Evolutionary conservation across 1,284 basidiomycete species (phyloP).

Genomic region (Fomitopsis pinicola): DNA sequence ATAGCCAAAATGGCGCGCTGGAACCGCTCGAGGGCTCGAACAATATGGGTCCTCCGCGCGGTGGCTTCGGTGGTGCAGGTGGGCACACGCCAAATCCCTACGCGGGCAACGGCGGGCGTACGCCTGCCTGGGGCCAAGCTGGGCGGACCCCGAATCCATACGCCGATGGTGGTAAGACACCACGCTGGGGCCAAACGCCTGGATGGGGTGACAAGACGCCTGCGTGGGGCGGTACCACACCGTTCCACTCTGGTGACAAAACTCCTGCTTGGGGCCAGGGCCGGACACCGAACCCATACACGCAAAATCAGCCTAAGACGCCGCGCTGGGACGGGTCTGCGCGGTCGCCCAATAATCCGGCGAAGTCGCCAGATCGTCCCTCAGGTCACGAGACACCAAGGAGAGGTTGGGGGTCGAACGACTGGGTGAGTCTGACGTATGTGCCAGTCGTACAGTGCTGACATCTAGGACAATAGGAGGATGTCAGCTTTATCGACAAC

Average conservation of each 20-base stretch:
- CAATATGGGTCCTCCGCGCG: constrained; percentile 31
- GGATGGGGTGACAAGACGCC: constrained; percentile 45
- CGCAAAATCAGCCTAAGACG: constrained; percentile 2
- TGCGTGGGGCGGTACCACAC: constrained; percentile 41
- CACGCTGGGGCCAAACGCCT: constrained; percentile 67
- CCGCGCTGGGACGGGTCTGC: constrained; percentile 4
- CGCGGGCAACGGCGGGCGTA: constrained; percentile 34
- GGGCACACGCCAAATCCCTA: constrained; percentile 40
- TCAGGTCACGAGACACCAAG: background rate
- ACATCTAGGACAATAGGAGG: background rate
- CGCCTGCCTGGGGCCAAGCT: constrained; percentile 36
- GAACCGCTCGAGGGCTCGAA: constrained; percentile 37
- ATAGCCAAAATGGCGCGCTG: constrained; percentile 53
- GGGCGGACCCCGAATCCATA: constrained; percentile 75
- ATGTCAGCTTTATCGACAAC: background rate
- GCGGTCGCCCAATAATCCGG: background rate
- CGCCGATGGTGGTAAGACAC: constrained; percentile 55
- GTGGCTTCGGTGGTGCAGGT: constrained; percentile 7
- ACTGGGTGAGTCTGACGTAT: background rate
- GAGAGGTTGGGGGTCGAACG: background rate
- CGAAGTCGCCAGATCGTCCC: background rate
- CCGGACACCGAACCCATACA: background rate
- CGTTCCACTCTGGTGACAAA: constrained; percentile 22
- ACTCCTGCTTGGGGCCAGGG: constrained; percentile 27
- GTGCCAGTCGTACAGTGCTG: background rate